These are phyloP conservation scores for Talaromyces ruber DNA, from an alignment of 495 filamentous ascomycete genomes.

Conservation along the genomic window DNA sequence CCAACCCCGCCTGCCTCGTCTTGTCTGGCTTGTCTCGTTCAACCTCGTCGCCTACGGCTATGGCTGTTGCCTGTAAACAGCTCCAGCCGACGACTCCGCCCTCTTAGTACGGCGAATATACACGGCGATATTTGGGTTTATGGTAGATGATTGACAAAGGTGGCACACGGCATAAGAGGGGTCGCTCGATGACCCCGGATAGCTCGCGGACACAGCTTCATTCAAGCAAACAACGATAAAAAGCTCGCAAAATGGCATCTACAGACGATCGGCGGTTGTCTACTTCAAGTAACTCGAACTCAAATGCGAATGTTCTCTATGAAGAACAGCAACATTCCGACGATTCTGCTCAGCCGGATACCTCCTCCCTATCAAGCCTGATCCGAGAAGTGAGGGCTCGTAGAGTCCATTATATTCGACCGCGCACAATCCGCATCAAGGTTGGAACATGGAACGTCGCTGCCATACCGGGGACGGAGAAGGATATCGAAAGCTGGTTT, in stretches of 20 bases:
- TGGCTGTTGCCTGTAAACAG: background rate
- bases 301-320: background rate
- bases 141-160: background rate
- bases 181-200: background rate
- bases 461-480: slow-evolving; percentile 68
- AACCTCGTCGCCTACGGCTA: background rate
- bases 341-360: slow-evolving; percentile 6
- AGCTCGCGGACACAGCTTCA: background rate
- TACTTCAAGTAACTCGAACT: background rate
- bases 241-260: background rate
- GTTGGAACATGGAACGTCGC: slow-evolving; percentile 95
- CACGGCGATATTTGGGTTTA: background rate
- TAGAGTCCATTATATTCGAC: slow-evolving; percentile 66
- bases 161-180: background rate
- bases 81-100: background rate
- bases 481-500: slow-evolving; percentile 82
- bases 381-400: slow-evolving; percentile 59
- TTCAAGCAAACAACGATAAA: background rate
- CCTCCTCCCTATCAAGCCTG: slow-evolving; percentile 33
- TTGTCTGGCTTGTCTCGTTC: background rate
- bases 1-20: background rate
- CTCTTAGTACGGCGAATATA: background rate
- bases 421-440: slow-evolving; percentile 67
- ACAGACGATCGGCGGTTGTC: background rate
- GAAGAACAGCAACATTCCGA: slow-evolving; percentile 1